Evolutionary conservation across 2,329 filamentous ascomycete genomes (phyloP).

Genomic region (Pleurostoma richardsiae): DNA sequence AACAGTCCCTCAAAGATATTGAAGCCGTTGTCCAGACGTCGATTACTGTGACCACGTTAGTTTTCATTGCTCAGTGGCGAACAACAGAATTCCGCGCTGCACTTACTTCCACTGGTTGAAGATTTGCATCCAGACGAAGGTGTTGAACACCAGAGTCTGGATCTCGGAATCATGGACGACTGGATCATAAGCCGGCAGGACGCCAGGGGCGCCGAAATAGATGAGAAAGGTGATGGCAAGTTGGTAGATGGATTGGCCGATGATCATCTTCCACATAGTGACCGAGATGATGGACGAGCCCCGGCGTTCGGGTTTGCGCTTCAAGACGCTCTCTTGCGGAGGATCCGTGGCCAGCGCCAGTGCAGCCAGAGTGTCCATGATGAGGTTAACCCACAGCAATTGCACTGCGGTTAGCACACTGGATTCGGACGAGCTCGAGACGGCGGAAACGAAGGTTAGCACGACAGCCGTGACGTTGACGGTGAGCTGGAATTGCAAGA

Average conservation of each 20-base stretch:
- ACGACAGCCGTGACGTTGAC: constrained; percentile 90
- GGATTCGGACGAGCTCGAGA: constrained; percentile 61
- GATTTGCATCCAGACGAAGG: constrained; percentile 99
- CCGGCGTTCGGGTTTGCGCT: constrained; percentile 64
- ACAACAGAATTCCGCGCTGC: not conserved
- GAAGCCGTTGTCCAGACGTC: constrained; percentile 87
- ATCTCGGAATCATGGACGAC: constrained; percentile 44
- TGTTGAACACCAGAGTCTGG: constrained; percentile 88
- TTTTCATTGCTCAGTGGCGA: not conserved
- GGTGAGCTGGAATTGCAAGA: constrained; percentile 72
- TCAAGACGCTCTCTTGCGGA: constrained; percentile 73
- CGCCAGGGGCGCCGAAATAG: constrained; percentile 48
- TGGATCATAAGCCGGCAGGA: constrained; percentile 31
- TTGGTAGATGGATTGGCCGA: constrained; percentile 88
- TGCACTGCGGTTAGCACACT: constrained; percentile 86
- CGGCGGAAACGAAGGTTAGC: constrained; percentile 82
- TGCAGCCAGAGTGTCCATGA: constrained; percentile 94
- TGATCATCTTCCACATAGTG: constrained; percentile 99
- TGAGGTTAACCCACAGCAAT: constrained; percentile 92
- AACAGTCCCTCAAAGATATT: constrained; percentile 90
- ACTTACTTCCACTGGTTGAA: constrained; percentile 95
- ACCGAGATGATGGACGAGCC: constrained; percentile 66
- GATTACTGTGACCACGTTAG: constrained; percentile 52
- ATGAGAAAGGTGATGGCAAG: constrained; percentile 74
- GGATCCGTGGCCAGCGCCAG: constrained; percentile 86